These are phyloP conservation scores for Pichia sp. DNA, from an alignment of 1,139 yeast species.

Conservation along the genomic window DNA sequence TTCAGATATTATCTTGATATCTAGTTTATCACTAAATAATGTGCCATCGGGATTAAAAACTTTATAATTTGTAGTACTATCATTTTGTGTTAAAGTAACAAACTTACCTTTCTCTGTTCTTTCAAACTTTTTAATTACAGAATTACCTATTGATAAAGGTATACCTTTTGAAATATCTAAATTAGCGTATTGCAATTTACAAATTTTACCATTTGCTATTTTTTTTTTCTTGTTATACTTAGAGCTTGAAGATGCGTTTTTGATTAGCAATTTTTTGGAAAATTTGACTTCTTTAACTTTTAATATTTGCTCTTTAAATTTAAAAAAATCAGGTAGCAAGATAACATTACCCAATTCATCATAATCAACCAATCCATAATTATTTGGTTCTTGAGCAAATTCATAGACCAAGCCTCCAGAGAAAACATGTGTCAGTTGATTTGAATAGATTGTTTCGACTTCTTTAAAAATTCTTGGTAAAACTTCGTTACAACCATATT, in stretches of 20 bases:
- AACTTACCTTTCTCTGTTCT: conserved; percentile 46
- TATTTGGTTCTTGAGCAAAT: conserved; percentile 79
- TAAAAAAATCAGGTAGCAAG: conserved; percentile 47
- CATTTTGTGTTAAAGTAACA: conserved; percentile 37
- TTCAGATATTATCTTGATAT: conserved; percentile 19
- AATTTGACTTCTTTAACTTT: conserved; percentile 26
- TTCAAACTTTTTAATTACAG: conserved; percentile 44
- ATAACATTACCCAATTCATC: conserved; percentile 50
- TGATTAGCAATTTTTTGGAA: conserved; percentile 19
- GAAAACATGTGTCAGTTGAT: conserved; percentile 71
- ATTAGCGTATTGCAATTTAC: conserved; percentile 39
- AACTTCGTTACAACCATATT: conserved; percentile 88
- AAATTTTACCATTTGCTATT: conserved; percentile 15
- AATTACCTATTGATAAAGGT: conserved; percentile 35
- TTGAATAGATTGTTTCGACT: conserved; percentile 61
- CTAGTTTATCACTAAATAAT: conserved; percentile 15
- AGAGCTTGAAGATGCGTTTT: conserved; percentile 11
- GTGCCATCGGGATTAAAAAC: conserved; percentile 38
- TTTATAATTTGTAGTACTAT: conserved; percentile 34
- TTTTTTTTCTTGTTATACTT: conserved; percentile 11
- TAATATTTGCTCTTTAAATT: conserved; percentile 45
- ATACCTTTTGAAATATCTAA: conserved; percentile 44
- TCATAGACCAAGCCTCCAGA: conserved; percentile 94
- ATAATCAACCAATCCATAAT: conserved; percentile 74
- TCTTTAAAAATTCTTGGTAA: conserved; percentile 79